A percentile compares a stretch with the other conserved stretches of the same genome.
These are phyloP conservation scores for Trichophyton equinum DNA, from an alignment of 2,329 filamentous ascomycete genomes.

Conservation along the genomic window DNA sequence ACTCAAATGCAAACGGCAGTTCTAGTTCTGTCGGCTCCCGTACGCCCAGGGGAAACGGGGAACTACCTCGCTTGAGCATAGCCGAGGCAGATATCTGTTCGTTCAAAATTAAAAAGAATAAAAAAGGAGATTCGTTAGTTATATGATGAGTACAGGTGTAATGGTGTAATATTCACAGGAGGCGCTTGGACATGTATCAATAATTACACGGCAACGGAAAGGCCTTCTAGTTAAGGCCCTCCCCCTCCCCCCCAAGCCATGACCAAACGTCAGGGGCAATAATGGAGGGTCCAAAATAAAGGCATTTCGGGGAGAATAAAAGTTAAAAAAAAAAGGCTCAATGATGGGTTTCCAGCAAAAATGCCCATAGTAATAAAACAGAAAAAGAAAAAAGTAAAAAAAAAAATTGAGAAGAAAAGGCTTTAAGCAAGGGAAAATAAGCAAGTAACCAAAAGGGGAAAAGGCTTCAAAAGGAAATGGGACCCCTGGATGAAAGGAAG, in stretches of 20 bases:
- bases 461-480: background rate
- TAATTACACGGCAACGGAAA: slow-evolving; percentile 2
- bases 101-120: background rate
- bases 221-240: background rate
- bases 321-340: background rate
- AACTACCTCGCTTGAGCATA: background rate
- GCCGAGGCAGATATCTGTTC: background rate
- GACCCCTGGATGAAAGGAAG: background rate
- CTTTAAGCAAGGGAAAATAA: background rate
- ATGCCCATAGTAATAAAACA: background rate
- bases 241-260: background rate
- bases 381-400: background rate
- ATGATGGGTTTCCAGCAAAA: background rate
- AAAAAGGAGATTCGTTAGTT: background rate
- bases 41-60: too few species aligned
- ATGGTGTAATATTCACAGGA: slow-evolving; percentile 1
- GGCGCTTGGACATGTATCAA: background rate
- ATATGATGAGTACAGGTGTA: background rate
- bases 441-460: background rate
- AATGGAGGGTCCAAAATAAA: background rate
- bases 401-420: background rate
- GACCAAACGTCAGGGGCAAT: background rate
- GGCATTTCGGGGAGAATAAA: background rate
- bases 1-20: too few species aligned
- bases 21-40: too few species aligned